Conservation (phyloP, 768 basidiomycete species). For the Xerocomellus chrysenteron region DNA sequence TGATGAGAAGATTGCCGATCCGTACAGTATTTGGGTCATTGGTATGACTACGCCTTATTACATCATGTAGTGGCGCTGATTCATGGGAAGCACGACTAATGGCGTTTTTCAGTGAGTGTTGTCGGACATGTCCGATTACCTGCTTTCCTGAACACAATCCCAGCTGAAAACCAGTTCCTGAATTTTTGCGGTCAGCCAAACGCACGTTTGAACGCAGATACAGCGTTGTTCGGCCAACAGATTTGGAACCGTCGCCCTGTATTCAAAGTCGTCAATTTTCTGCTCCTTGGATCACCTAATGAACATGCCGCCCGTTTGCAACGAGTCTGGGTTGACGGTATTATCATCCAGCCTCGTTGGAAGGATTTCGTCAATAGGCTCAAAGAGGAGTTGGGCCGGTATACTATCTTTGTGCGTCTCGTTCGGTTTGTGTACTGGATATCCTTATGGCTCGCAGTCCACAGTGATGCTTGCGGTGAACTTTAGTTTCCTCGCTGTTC, state of each 20-base stretch:
- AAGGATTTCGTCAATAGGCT: slow-evolving; percentile 11
- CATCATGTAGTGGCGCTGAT: neutral
- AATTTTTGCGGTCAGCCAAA: slow-evolving; percentile 12
- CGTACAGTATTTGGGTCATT: slow-evolving; percentile 11
- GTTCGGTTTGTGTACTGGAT: neutral
- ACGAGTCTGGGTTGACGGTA: slow-evolving; percentile 11
- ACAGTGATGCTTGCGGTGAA: slow-evolving; percentile 20
- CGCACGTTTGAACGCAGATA: slow-evolving; percentile 12
- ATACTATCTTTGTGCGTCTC: slow-evolving; percentile 12
- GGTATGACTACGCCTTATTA: neutral
- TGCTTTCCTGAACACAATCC: neutral
- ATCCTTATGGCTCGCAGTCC: slow-evolving; percentile 3
- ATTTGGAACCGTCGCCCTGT: neutral
- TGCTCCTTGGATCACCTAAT: slow-evolving; percentile 2
- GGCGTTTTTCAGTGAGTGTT: slow-evolving; percentile 10
- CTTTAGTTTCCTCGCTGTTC: slow-evolving; percentile 16
- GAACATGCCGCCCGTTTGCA: slow-evolving; percentile 15
- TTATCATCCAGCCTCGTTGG: slow-evolving; percentile 10
- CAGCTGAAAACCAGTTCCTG: slow-evolving; percentile 17
- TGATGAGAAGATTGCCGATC: neutral
- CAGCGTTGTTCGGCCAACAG: slow-evolving; percentile 6
- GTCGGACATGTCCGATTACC: neutral
- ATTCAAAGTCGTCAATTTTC: neutral
- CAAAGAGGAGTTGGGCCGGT: slow-evolving; percentile 6
- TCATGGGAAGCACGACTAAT: slow-evolving; percentile 10